Base-by-base conservation (phyloP, 2,329 filamentous ascomycete genomes). In the Clonostachys byssicola region DNA sequence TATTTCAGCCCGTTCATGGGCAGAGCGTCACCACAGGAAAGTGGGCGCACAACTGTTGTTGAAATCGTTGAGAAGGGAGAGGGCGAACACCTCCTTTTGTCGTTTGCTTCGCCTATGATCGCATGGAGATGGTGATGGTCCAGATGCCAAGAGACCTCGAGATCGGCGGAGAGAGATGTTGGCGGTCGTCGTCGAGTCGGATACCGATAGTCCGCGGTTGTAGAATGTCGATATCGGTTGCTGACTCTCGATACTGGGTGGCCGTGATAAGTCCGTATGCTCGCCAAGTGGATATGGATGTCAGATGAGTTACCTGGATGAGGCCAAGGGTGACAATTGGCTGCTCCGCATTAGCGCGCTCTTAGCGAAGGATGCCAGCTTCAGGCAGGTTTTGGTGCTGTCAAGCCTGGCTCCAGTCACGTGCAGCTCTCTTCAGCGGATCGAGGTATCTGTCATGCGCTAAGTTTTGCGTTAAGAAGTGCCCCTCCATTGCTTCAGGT, bases 1-100 rank as follows among this genome's bases (percentile, higher is more conserved):
- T 48, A 52, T 57, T 46, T 46, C 46, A 52, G 51, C 45, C 48
- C 52, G 63, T 56, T 56, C 62, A 64, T 64, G 53, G 55, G 58
- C 56, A 51, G 49, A 34, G 44, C 47, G 51, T 50, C 53, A 57
- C 59, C 51, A 58, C 56, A 49, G 46, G 50, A 52, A 42, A 34
- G 51, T 57, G 53, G 54, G 52, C 53, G 55, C 53, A 53, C 17
- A 39, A 6, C 17, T 39, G 36, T 4, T 39, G 36, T 39, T n/a
- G 14, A 8, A 39, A 17, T 42, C 39, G 39, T 12, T 23, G 30
- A 30, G 42, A 18, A 33, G 17, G 42, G 34, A 18, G n/a, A 34
- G 42, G 34, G 20, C 40, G 23, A 18, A 14, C 40, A 42, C 40
- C 42, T 43, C 42, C 17, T 43, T 43, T 43, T 16, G 42, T 34